Evolutionary conservation across 2,329 filamentous ascomycete genomes (phyloP).

Genomic region (Cladosporium sphaerospermum): DNA sequence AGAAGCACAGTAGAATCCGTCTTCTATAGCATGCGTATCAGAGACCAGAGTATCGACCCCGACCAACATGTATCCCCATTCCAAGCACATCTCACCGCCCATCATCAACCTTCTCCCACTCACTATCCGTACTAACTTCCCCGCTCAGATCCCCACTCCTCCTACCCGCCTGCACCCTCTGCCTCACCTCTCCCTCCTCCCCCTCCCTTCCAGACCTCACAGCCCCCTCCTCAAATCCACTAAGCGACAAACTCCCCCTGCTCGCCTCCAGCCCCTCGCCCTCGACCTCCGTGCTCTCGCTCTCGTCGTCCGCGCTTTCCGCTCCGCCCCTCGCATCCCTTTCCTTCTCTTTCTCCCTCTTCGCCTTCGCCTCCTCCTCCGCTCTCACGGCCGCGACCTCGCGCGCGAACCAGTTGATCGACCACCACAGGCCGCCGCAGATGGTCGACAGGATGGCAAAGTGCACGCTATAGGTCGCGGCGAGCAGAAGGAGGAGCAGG

Average conservation of each 20-base stretch:
- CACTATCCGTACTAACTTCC: conserved; percentile 69
- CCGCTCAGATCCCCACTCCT: conserved; percentile 21
- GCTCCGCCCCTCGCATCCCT: conserved; percentile 29
- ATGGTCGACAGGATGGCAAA: conserved; percentile 76
- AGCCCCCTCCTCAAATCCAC: conserved; percentile 11
- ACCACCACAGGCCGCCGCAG: conserved; percentile 78
- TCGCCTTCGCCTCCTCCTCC: conserved; percentile 46
- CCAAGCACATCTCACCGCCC: conserved; percentile 38
- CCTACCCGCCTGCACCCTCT: conserved; percentile 12
- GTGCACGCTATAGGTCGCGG: conserved; percentile 81
- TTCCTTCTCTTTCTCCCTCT: conserved; percentile 36
- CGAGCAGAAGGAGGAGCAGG: conserved; percentile 67
- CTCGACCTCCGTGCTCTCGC: conserved; percentile 43
- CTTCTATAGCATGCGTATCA: background rate
- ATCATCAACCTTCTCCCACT: conserved; percentile 94
- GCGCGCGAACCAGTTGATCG: conserved; percentile 92
- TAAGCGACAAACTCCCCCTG: conserved; percentile 11
- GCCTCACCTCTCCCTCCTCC: conserved; percentile 13
- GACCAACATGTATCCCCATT: background rate
- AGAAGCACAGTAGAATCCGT: background rate
- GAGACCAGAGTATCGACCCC: background rate
- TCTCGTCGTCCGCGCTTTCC: conserved; percentile 35
- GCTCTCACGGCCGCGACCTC: conserved; percentile 50
- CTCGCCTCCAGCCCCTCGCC: conserved; percentile 17
- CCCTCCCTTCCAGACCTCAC: conserved; percentile 12